These are phyloP conservation scores for Colletotrichum sp. DNA, from an alignment of 2,329 filamentous ascomycete species.

Conservation along the genomic window DNA sequence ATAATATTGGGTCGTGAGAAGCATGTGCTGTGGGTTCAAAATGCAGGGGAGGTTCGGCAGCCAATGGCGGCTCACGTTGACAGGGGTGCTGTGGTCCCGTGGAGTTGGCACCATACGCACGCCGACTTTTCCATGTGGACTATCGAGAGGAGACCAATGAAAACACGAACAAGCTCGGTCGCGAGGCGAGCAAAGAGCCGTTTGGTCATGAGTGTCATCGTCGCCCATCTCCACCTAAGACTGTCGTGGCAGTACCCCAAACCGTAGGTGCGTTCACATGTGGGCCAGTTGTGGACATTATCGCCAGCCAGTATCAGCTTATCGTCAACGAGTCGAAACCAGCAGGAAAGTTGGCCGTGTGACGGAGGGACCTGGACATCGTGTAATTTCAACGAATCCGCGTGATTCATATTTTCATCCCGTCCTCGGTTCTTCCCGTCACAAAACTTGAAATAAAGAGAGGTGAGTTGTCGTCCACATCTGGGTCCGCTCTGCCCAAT, in stretches of 20 bases:
- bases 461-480: fast-evolving
- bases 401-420: not conserved
- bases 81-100: not conserved
- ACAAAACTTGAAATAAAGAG: not conserved
- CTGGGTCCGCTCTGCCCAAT: not conserved
- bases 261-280: fast-evolving
- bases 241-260: not conserved
- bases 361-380: fast-evolving
- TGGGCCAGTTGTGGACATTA: not conserved
- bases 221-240: not conserved
- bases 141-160: not conserved
- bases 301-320: not conserved
- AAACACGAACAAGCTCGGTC: fast-evolving
- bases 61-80: not conserved
- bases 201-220: not conserved
- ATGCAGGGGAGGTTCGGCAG: not conserved
- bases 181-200: not conserved
- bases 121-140: not conserved
- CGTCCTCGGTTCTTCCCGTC: fast-evolving
- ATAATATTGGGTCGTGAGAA: not conserved
- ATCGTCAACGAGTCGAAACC: not conserved
- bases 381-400: fast-evolving
- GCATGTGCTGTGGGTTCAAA: not conserved
- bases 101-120: not conserved
- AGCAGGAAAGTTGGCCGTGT: not conserved